Base-by-base conservation (phyloP, 306 rosid species). In the Pueraria montana region DNA sequence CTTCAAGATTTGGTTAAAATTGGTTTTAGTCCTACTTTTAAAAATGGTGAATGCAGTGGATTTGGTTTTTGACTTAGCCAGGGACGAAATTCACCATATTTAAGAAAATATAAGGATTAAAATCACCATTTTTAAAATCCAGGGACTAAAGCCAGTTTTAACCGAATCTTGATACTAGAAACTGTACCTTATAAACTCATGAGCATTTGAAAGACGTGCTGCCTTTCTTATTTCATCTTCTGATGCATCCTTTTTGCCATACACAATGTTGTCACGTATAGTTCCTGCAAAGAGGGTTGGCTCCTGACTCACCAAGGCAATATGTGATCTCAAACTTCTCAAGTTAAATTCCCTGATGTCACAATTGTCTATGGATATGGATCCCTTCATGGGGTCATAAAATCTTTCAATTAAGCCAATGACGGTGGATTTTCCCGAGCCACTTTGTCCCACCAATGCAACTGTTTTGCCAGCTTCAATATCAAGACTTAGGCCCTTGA, bases 341-440 rank as follows among this genome's bases (percentile, higher is more conserved):
- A 92, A 65, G 50, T 87, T 80, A 55, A 88, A 86, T 48, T 83
- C 82, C 77, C 79, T 92, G 27, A 94, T 80, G 74, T 91, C 92
- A 55, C 61, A 49, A 64, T 87, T 89, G 72, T 90, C 95, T 50
- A 92, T 88, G 56, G 46, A 76, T 16, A 94, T 71, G 38, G 88
- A 79, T 75, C 98, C 97, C 21, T 76, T 86, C 27, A 62, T 13
- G 3, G 97, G 97, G 61, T 94, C 96, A 55, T 92, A 91, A 82
- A 91, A 92, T 72, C 97, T 91, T 89, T 92, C 96, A 36, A 92
- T 89, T 79, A 92, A 78, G 68, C 93, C 93, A 80, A 94, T 91
- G 73, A 89, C 83, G 17, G 97, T 94, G 61, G 98, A 94, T 84
- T 94, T 92, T 61, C 97, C 95, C 6, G 93, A 91, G 21, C 98